Evolutionary conservation across 257 asterid species (phyloP), one percentile per base, ranked within the genome.

Genomic region (Forsythia viridissima): DNA sequence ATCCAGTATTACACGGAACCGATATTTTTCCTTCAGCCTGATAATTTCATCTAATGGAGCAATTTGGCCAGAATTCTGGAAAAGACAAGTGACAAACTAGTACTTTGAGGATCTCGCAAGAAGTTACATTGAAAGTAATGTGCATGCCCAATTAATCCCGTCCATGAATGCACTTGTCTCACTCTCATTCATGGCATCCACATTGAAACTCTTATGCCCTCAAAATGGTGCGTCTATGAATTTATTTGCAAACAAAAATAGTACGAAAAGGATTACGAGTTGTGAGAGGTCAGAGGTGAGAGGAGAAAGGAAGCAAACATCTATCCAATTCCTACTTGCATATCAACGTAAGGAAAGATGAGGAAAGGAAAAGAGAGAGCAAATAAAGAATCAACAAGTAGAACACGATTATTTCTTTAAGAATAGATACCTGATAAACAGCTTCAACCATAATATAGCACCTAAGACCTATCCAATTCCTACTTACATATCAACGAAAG

Each of bases 41-140:
- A 93, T 87, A 81, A 94, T 92, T 79, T 91, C 97, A 80, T 94
- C 98, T 78, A 93, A 78, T 51, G 98, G 99, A 80, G 98, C 91
- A 59, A 94, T 86, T 93, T 86, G 94, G 37, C 98, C 99, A 82
- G 99, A 94, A 88, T 94, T 94, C 98, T 94, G 86, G 40, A 83
- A 55, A 63, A 61, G 69, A 80, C 16, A n/a, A 86, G 72, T 59
- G 36, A 67, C 52, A 48, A 38, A 13, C 24, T 6, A 85, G 41
- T 5, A n/a, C 70, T 63, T 48, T 71, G 51, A 72, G 55, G 61
- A 63, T 71, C 77, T 80, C 72, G 73, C 70, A 75, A 16, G 61
- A 41, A 71, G 69, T 21, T 15, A 30, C 20, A 30, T 37, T 34
- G 37, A 34, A 68, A 51, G 59, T 57, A n/a, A 59, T 20, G 18